phyloP scores from a whole-genome alignment of 371 early-diverging fungal genomes.

The Smittium culicis region DNA sequence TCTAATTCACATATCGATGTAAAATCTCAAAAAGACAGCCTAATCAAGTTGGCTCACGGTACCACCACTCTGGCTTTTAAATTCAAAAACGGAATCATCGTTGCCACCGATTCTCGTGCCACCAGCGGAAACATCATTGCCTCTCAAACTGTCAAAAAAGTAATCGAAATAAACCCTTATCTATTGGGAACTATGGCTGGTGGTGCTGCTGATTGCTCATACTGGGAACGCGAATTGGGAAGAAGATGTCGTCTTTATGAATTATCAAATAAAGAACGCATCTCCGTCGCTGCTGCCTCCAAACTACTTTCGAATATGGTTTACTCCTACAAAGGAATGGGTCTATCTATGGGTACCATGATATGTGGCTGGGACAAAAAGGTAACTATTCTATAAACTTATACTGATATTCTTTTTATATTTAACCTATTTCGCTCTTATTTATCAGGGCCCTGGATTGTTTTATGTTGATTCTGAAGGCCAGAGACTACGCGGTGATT shows the following conservation, averaged over 20 bases:
- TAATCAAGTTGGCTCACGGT: conserved; percentile 85
- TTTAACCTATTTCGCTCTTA: neutral
- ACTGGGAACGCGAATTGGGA: conserved; percentile 98
- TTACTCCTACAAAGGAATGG: conserved; percentile 96
- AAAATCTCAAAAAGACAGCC: conserved; percentile 28
- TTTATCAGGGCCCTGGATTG: conserved; percentile 67
- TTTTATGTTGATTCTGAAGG: conserved; percentile 99
- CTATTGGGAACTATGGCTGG: conserved; percentile 99
- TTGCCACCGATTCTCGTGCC: conserved; percentile 99
- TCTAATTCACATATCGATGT: conserved; percentile 27
- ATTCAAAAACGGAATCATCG: conserved; percentile 93
- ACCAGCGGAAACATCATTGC: conserved; percentile 98
- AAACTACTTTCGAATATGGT: conserved; percentile 94
- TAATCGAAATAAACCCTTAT: conserved; percentile 99
- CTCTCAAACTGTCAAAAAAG: conserved; percentile 97
- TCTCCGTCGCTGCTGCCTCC: conserved; percentile 97
- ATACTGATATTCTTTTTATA: neutral
- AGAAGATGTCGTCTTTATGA: conserved; percentile 91
- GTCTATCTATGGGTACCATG: conserved; percentile 99
- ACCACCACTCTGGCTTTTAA: conserved; percentile 99
- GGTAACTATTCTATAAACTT: conserved; percentile 20
- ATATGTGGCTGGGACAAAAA: conserved; percentile 98
- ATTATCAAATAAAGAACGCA: conserved; percentile 94
- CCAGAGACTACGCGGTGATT: conserved; percentile 74
- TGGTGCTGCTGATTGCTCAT: conserved; percentile 99